These are phyloP conservation scores for Mycena floridula DNA, from an alignment of 768 basidiomycete genomes.

Conservation along the genomic window DNA sequence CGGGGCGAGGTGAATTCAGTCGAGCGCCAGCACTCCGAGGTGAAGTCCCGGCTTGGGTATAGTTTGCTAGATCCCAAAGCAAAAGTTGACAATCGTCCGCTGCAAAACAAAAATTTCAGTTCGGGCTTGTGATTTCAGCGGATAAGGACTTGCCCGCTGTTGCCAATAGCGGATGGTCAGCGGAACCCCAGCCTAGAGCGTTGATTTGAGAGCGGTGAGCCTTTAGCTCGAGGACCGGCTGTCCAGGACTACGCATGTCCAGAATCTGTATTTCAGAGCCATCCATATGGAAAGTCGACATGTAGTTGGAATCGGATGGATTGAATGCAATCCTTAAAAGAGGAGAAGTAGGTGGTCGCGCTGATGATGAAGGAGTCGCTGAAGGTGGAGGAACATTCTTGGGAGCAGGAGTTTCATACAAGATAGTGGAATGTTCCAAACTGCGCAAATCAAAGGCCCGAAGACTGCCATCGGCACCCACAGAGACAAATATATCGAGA, in stretches of 20 bases:
- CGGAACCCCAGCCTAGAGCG: conserved; percentile 86
- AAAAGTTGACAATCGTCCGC: conserved; percentile 94
- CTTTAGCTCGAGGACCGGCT: conserved; percentile 87
- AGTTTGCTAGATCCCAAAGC: conserved; percentile 79
- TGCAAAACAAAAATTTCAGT: conserved; percentile 23
- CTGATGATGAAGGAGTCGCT: conserved; percentile 49
- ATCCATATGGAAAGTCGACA: conserved; percentile 97
- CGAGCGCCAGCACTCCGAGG: conserved; percentile 69
- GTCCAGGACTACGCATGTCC: conserved; percentile 95
- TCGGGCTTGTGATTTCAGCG: conserved; percentile 1
- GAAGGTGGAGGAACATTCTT: conserved; percentile 60
- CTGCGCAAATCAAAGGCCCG: conserved; percentile 96
- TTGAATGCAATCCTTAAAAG: conserved; percentile 87
- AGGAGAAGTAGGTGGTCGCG: conserved; percentile 73
- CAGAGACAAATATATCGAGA: conserved; percentile 96
- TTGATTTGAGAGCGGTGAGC: conserved; percentile 81
- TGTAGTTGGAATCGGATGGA: conserved; percentile 87
- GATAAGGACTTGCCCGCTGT: conserved; percentile 64
- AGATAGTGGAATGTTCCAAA: conserved; percentile 95
- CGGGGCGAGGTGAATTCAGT: conserved; percentile 75
- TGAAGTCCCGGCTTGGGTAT: conserved; percentile 57
- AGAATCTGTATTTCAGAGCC: conserved; percentile 85
- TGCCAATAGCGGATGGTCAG: conserved; percentile 77
- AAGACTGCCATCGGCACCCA: conserved; percentile 94
- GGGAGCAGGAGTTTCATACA: conserved; percentile 88